These are phyloP conservation scores for Populus nigra DNA, from an alignment of 345 rosid species.

Conservation along the genomic window DNA sequence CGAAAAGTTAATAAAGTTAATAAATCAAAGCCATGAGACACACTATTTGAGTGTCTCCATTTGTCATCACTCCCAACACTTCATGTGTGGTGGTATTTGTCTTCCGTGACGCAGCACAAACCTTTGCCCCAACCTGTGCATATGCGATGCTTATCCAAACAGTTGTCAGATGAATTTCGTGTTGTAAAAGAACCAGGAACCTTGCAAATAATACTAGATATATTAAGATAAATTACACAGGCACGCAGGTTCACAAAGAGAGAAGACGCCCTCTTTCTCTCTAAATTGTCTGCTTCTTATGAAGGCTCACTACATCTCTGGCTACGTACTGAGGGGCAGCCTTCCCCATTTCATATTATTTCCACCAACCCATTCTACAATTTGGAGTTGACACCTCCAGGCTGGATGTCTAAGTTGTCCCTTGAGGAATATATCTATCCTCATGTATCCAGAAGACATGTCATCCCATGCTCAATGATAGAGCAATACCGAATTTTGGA, in stretches of 20 bases:
- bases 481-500: neutral
- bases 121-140: slow-evolving; percentile 79
- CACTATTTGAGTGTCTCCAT: slow-evolving; percentile 80
- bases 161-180: neutral
- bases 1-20: neutral
- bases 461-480: neutral
- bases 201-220: neutral
- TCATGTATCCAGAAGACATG: neutral
- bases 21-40: slow-evolving; percentile 22
- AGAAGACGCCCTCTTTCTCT: neutral
- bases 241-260: neutral
- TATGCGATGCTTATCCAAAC: neutral
- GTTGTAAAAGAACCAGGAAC: neutral
- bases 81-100: slow-evolving; percentile 95
- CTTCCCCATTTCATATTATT: too few species aligned
- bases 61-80: slow-evolving; percentile 84
- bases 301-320: neutral
- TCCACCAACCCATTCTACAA: neutral
- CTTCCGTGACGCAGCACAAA: slow-evolving; percentile 92
- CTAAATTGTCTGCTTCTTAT: neutral
- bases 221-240: neutral
- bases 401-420: neutral
- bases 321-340: neutral
- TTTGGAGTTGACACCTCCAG: neutral
- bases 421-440: neutral